Evolutionary conservation across 2,329 filamentous ascomycete species (phyloP).

Genomic region (Cercospora sp.): DNA sequence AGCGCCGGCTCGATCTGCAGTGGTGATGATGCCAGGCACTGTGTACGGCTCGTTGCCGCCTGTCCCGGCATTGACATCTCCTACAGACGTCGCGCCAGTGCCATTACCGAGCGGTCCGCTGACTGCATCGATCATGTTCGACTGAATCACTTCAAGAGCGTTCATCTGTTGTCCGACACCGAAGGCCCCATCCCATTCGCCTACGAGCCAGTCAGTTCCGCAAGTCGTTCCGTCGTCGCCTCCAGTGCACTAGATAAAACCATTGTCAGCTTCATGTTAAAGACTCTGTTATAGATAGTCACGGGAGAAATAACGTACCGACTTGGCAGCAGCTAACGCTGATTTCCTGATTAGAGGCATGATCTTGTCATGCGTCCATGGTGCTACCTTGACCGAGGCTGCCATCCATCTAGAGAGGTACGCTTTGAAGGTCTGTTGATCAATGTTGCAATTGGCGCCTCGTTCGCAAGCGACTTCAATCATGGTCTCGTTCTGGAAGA

Average conservation of each 20-base stretch:
- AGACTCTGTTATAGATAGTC: background rate
- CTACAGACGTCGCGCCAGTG: constrained; percentile 48
- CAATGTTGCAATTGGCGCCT: constrained; percentile 45
- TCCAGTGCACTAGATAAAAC: constrained; percentile 47
- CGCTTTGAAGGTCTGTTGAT: constrained; percentile 49
- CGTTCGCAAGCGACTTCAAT: constrained; percentile 49
- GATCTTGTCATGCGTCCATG: constrained; percentile 55
- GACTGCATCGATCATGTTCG: constrained; percentile 43
- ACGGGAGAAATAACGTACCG: constrained; percentile 22
- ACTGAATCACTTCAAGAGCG: constrained; percentile 54
- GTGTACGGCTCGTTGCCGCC: constrained; percentile 25
- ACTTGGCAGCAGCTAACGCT: constrained; percentile 55
- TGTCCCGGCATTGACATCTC: constrained; percentile 23
- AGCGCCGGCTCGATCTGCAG: constrained; percentile 26
- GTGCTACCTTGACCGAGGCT: constrained; percentile 58
- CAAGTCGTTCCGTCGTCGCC: constrained; percentile 49
- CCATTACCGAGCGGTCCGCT: constrained; percentile 48
- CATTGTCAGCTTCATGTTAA: background rate
- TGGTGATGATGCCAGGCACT: constrained; percentile 30
- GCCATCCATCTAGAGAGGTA: constrained; percentile 56
- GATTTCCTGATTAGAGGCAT: constrained; percentile 55
- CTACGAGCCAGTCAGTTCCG: constrained; percentile 46
- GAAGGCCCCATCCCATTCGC: constrained; percentile 46
- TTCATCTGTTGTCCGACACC: constrained; percentile 61
- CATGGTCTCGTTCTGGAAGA: constrained; percentile 47